Evolutionary conservation across 83 land plant genomes (phyloP).

Genomic region (Picea mariana): DNA sequence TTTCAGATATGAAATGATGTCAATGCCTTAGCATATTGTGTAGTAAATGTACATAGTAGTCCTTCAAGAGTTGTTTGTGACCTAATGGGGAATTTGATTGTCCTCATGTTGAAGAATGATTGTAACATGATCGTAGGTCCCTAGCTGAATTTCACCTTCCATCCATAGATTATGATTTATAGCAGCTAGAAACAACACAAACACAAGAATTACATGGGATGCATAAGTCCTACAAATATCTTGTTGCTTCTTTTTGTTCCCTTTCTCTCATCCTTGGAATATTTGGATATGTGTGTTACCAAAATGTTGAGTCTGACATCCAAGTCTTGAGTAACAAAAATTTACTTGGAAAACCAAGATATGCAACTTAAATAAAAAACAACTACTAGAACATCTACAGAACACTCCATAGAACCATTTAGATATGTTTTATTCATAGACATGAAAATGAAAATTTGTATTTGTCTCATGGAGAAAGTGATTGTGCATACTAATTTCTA

Average conservation of each 20-base stretch:
- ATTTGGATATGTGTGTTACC: slow-evolving; percentile 39
- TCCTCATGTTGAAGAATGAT: slow-evolving; percentile 89
- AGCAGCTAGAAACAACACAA: slow-evolving; percentile 89
- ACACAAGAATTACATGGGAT: slow-evolving; percentile 97
- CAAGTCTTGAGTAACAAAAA: slow-evolving; percentile 23
- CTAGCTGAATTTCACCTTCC: slow-evolving; percentile 96
- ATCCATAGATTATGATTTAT: slow-evolving; percentile 80
- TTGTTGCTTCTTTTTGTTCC: slow-evolving; percentile 34
- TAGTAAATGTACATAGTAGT: too few species aligned
- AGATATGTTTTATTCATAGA: too few species aligned
- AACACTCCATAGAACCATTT: too few species aligned
- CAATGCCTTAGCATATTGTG: too few species aligned
- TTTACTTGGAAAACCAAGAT: too few species aligned
- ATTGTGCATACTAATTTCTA: too few species aligned
- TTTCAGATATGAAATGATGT: too few species aligned
- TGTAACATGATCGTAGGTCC: slow-evolving; percentile 92
- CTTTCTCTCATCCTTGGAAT: slow-evolving; percentile 29
- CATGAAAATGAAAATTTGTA: too few species aligned
- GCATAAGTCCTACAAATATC: slow-evolving; percentile 76
- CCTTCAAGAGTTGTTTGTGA: too few species aligned
- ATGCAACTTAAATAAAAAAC: too few species aligned
- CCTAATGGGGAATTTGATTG: slow-evolving; percentile 52
- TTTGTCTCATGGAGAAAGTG: too few species aligned
- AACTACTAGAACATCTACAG: too few species aligned
- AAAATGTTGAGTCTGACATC: slow-evolving; percentile 54